Evolutionary conservation across 2,329 filamentous ascomycete species (phyloP).

Genomic region (Trichoderma koningiopsis): DNA sequence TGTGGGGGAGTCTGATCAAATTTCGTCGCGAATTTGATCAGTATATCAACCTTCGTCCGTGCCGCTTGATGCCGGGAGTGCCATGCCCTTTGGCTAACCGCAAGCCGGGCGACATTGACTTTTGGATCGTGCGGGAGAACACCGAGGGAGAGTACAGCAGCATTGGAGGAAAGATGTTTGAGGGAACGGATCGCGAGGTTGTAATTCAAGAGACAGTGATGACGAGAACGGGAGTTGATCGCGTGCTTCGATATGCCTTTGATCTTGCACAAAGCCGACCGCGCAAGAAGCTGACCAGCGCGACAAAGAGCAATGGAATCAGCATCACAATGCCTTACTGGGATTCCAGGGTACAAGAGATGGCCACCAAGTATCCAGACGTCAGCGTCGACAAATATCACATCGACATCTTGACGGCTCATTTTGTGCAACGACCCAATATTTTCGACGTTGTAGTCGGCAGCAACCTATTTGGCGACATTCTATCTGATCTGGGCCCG

Average conservation of each 20-base stretch:
- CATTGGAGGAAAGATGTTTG: conserved; percentile 56
- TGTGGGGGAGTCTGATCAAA: conserved; percentile 68
- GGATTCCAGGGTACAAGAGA: conserved; percentile 58
- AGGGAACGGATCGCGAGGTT: conserved; percentile 62
- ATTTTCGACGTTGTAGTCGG: conserved; percentile 65
- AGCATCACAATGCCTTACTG: conserved; percentile 69
- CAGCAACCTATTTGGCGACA: conserved; percentile 66
- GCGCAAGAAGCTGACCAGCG: conserved; percentile 63
- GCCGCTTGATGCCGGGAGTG: conserved; percentile 59
- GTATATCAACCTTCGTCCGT: conserved; percentile 65
- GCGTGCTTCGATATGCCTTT: conserved; percentile 65
- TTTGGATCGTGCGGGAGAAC: conserved; percentile 68
- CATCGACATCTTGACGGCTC: conserved; percentile 66
- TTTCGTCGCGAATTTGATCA: conserved; percentile 58
- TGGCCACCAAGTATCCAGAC: conserved; percentile 59
- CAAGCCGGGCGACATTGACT: conserved; percentile 62
- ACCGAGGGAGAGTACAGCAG: conserved; percentile 69
- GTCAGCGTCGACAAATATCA: conserved; percentile 66
- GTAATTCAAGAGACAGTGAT: conserved; percentile 55
- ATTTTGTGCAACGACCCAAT: conserved; percentile 63
- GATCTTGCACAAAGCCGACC: conserved; percentile 61
- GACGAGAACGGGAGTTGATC: conserved; percentile 61
- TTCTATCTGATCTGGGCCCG: conserved; percentile 71
- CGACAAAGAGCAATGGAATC: conserved; percentile 69
- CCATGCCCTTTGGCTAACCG: conserved; percentile 57